These are phyloP conservation scores for Aspergillus ostianus DNA, from an alignment of 495 filamentous ascomycete species.

Conservation along the genomic window DNA sequence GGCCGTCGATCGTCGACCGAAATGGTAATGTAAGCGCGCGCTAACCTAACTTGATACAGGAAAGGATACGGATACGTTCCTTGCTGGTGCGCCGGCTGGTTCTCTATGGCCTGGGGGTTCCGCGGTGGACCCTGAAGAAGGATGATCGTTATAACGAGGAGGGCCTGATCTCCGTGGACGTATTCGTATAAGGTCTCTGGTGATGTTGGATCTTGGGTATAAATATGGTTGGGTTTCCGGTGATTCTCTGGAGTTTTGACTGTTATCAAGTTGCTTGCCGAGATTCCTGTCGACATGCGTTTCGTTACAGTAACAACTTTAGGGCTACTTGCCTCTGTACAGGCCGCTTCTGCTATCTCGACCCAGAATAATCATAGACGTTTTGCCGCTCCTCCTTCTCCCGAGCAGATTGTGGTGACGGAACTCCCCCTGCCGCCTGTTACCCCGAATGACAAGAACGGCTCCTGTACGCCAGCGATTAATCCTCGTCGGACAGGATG, in stretches of 20 bases:
- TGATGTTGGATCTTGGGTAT: too few species aligned
- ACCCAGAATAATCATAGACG: background rate
- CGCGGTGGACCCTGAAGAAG: too few species aligned
- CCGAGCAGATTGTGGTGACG: constrained; percentile 19
- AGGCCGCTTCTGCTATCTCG: background rate
- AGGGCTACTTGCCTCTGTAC: background rate
- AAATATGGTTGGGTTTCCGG: too few species aligned
- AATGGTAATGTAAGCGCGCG: background rate
- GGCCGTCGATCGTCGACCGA: background rate
- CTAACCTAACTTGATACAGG: background rate
- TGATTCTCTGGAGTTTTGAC: too few species aligned
- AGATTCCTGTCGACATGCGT: background rate
- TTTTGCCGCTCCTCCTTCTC: constrained; percentile 5
- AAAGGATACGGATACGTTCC: background rate
- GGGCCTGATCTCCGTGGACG: background rate
- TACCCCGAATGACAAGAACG: constrained; percentile 9
- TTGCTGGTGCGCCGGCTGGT: background rate
- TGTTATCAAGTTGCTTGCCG: too few species aligned
- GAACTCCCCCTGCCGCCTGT: constrained; percentile 25
- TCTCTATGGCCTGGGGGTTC: too few species aligned
- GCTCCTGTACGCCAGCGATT: constrained; percentile 16
- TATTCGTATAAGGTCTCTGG: background rate
- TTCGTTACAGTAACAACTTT: background rate
- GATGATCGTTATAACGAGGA: background rate
- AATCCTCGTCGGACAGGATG: constrained; percentile 22